phyloP scores from a whole-genome alignment of 371 early-diverging fungal species.

The Lichtheimia hyalospora region DNA sequence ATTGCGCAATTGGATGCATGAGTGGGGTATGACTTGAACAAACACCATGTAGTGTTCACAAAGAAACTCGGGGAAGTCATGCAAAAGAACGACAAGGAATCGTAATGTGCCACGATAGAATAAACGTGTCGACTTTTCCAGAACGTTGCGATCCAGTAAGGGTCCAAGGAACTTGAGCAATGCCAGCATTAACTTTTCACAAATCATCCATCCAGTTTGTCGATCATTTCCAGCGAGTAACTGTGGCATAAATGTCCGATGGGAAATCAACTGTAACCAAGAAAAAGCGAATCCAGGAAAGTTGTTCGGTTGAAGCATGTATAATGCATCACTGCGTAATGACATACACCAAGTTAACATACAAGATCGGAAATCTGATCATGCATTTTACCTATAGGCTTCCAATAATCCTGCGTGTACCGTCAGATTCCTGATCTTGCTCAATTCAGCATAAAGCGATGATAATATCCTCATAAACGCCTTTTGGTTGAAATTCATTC shows the following conservation, averaged over 20 bases:
- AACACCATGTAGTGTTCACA: slow-evolving; percentile 89
- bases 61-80: slow-evolving; percentile 97
- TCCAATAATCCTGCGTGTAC: slow-evolving; percentile 23
- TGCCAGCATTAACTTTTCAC: slow-evolving; percentile 76
- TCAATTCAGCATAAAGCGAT: slow-evolving; percentile 77
- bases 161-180: slow-evolving; percentile 85
- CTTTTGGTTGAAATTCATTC: slow-evolving; percentile 84
- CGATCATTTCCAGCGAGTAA: slow-evolving; percentile 46
- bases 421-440: slow-evolving; percentile 45
- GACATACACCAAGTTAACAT: background rate
- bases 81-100: slow-evolving; percentile 86
- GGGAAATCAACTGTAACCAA: slow-evolving; percentile 93
- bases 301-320: slow-evolving; percentile 79
- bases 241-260: slow-evolving; percentile 87
- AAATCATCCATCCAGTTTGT: slow-evolving; percentile 78
- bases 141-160: slow-evolving; percentile 63
- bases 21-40: slow-evolving; percentile 86
- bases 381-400: slow-evolving; percentile 24
- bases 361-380: slow-evolving; percentile 37
- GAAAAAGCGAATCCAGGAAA: slow-evolving; percentile 94
- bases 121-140: slow-evolving; percentile 65
- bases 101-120: slow-evolving; percentile 91
- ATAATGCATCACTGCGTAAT: slow-evolving; percentile 77
- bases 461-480: slow-evolving; percentile 89
- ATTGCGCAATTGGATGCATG: slow-evolving; percentile 93